A percentile compares a stretch with the other conserved stretches of the same genome.
These are phyloP conservation scores for Pichia ethanolica DNA, from an alignment of 805 yeast species.

Conservation along the genomic window DNA sequence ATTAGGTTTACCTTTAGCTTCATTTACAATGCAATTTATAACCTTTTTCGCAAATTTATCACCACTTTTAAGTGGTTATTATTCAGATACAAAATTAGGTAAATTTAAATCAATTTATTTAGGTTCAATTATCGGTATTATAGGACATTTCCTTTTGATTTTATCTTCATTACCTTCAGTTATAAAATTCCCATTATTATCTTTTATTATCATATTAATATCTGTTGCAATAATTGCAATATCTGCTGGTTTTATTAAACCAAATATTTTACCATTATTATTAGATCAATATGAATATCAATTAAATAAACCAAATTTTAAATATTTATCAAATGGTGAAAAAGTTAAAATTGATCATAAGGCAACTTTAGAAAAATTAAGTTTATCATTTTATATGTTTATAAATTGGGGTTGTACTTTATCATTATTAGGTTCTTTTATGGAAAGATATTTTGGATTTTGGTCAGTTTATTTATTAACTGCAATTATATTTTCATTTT, in stretches of 20 bases:
- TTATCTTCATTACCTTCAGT: slow-evolving; percentile 40
- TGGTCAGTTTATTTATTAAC: slow-evolving; percentile 47
- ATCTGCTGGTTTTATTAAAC: slow-evolving; percentile 48
- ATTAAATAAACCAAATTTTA: slow-evolving; percentile 43
- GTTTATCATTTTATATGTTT: slow-evolving; percentile 43
- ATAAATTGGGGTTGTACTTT: slow-evolving; percentile 48
- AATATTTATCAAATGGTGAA: slow-evolving; percentile 39
- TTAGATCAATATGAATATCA: slow-evolving; percentile 57
- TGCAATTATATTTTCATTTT: slow-evolving; percentile 41
- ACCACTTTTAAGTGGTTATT: slow-evolving; percentile 44
- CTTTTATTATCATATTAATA: slow-evolving; percentile 30
- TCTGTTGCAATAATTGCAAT: slow-evolving; percentile 33
- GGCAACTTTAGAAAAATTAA: slow-evolving; percentile 32
- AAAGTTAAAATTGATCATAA: slow-evolving; percentile 48
- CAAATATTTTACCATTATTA: slow-evolving; percentile 41
- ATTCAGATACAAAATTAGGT: slow-evolving; percentile 43
- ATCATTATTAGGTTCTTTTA: slow-evolving; percentile 40
- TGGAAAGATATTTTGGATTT: slow-evolving; percentile 42
- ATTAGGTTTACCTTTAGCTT: slow-evolving; percentile 38
- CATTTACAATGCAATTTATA: slow-evolving; percentile 38
- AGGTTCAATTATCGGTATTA: slow-evolving; percentile 38
- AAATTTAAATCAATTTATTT: slow-evolving; percentile 40
- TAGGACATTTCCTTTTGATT: slow-evolving; percentile 40
- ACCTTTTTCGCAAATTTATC: slow-evolving; percentile 40
- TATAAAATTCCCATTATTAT: slow-evolving; percentile 21